Evolutionary conservation across 169 alveolate species (phyloP).

Genomic region (Prorocentrum cordatum): DNA sequence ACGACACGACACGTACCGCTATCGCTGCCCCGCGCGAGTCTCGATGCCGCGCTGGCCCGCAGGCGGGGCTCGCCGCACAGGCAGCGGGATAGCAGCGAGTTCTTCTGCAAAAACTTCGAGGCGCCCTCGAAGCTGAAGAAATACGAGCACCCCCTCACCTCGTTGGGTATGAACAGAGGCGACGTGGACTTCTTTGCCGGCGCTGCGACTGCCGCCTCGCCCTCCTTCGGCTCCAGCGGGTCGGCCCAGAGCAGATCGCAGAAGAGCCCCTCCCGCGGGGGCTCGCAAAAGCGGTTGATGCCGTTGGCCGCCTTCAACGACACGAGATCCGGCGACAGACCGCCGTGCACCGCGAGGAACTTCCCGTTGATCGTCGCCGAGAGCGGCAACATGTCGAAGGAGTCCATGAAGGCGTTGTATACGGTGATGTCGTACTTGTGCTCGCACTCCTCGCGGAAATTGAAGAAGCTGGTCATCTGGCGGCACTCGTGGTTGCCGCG

Average conservation of each 20-base stretch:
- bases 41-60: too few species aligned
- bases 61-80: too few species aligned
- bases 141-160: constrained; percentile 63
- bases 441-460: constrained; percentile 91
- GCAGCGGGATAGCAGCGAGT: constrained; percentile 82
- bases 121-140: constrained; percentile 83
- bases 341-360: constrained; percentile 93
- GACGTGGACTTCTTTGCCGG: background rate
- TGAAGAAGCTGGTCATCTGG: constrained; percentile 93
- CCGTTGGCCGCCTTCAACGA: constrained; percentile 71
- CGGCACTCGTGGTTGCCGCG: constrained; percentile 98
- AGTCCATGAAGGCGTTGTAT: constrained; percentile 85
- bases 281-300: constrained; percentile 88
- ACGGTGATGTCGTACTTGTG: constrained; percentile 87
- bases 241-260: constrained; percentile 93
- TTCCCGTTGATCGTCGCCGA: constrained; percentile 76
- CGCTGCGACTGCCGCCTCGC: too few species aligned
- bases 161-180: too few species aligned
- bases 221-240: constrained; percentile 87
- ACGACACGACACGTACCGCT: too few species aligned
- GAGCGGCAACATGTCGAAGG: constrained; percentile 73
- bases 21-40: too few species aligned
- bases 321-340: constrained; percentile 76
- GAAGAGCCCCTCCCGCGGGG: constrained; percentile 91
- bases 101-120: constrained; percentile 83